Evolutionary conservation across 2,329 filamentous ascomycete genomes (phyloP), one percentile per base, ranked within the genome.

Genomic region (Lachnellula suecica): DNA sequence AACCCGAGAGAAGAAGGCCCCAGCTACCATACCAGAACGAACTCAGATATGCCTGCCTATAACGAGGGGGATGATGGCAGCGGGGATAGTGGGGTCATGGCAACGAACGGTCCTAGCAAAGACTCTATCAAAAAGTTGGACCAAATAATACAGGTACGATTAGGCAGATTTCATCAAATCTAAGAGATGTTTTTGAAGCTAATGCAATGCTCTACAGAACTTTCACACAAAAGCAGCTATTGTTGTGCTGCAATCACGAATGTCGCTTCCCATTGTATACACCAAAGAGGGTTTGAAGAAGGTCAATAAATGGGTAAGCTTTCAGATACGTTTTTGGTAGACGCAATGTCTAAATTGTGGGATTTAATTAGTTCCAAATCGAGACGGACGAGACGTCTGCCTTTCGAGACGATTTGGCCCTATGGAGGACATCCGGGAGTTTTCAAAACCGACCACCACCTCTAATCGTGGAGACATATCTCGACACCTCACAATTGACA

Each of bases 341-440:
- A 31, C 10, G 34, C 15, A 41, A 24, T 44, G 42, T 37, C 38
- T 37, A 38, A 52, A 23, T 29, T 47, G 42, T n/a, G n/a, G n/a
- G n/a, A 10, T 17, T 6, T 42, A 27, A 45, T 42, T 65, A 97
- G 94, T 99, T 97, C 73, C 95, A 96, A 75, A 85, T 97, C 62
- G 88, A 96, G 61, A 87, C 96, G 41, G 89, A 96, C 63, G 94
- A 99, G 63, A 93, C 93, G 58, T 90, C 96, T 66, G 85, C 89
- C 55, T 91, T 96, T 66, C 79, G 82, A 64, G 87, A 95, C 59
- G 88, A 94, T 59, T 80, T 97, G 57, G 80, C 81, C 62, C 78
- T 83, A 52, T 99, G 92, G 92, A 93, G 87, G 70, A 81, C 77
- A 42, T 89, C 88, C 66, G 88, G 93, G 68, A 83, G 88, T 54